Percentiles rank a stretch among this genome's conserved stretches.
These are phyloP conservation scores for Neoboletus magnificus DNA, from an alignment of 768 basidiomycete species.

Conservation along the genomic window DNA sequence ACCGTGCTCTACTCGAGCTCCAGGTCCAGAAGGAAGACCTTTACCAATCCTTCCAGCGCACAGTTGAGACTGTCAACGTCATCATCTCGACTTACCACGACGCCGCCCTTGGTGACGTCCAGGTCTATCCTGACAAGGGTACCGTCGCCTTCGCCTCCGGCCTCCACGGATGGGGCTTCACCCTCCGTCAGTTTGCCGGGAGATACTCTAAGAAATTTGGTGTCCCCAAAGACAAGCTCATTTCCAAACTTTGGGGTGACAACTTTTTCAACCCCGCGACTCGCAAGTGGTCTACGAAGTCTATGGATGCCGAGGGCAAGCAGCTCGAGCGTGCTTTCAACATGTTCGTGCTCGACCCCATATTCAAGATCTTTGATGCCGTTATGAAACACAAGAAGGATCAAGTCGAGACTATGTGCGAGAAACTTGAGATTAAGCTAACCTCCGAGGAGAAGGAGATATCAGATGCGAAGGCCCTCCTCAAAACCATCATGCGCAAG, in stretches of 20 bases:
- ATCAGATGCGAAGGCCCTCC: conserved; percentile 84
- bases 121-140: conserved; percentile 97
- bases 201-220: conserved; percentile 98
- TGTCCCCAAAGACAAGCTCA: conserved; percentile 98
- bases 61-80: conserved; percentile 97
- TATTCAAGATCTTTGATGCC: conserved; percentile 96
- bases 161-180: conserved; percentile 99
- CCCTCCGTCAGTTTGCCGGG: conserved; percentile 92
- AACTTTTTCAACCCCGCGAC: conserved; percentile 98
- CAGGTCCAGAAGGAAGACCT: conserved; percentile 96
- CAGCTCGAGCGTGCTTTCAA: conserved; percentile 98
- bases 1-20: conserved; percentile 97
- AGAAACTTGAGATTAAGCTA: conserved; percentile 95
- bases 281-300: conserved; percentile 90
- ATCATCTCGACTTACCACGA: conserved; percentile 98
- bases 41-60: conserved; percentile 96
- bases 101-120: conserved; percentile 90
- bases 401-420: conserved; percentile 73
- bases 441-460: conserved; percentile 84
- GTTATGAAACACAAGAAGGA: conserved; percentile 99
- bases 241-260: conserved; percentile 97
- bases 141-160: conserved; percentile 99
- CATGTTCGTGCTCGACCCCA: conserved; percentile 96
- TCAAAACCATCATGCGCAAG: conserved; percentile 98
- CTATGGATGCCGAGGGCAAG: conserved; percentile 75